Evolutionary conservation across 2,329 filamentous ascomycete genomes (phyloP), one percentile per base, ranked within the genome.

Genomic region (Neophaeococcomyces aloes): DNA sequence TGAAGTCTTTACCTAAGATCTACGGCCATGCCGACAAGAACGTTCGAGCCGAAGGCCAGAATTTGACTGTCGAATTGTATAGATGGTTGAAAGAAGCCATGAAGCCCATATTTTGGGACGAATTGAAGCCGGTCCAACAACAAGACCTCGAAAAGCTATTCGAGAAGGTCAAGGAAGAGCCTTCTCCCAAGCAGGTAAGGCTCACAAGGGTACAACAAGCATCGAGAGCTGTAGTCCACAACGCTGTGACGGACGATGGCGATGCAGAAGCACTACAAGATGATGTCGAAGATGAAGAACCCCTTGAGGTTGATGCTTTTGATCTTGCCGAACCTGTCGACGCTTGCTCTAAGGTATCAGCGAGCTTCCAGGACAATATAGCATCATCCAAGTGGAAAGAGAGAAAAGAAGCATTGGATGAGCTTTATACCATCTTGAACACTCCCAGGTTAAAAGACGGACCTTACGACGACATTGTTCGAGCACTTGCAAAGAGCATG

Each of bases 21-120:
- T 98, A 95, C 59, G 86, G 86, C 15, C 91, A 96, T 61, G 89
- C 91, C 25, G 91, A 98, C 71, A 98, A 98, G 66, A 96, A 96
- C 61, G 86, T 98, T 13, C 82, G 91, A 64, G 87, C 88, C 3
- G 91, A 95, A 62, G 87, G 88, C 21, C 91, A 91, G 36, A 87
- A 83, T 55, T 70, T 98, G 45, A 83, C 89, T 0, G 86, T 95
- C 37, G 93, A 98, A 60, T 77, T 98, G 46, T 98, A 98, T 65
- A 75, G 91, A 64, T 98, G 93, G 91, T 72, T 98, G 27, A 83
- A 89, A 53, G 91, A 98, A 52, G 89, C 89, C 8, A 95, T 98
- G 80, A 98, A 98, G 62, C 86, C 89, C 29, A 82, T 96, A 65
- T 96, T 98, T 62, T 98, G 91, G 88, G 79, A 76, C 34, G 91